A percentile compares a stretch with the other conserved stretches of the same genome.
phyloP scores from a whole-genome alignment of 495 filamentous ascomycete genomes.

The Penicillium nucicola region DNA sequence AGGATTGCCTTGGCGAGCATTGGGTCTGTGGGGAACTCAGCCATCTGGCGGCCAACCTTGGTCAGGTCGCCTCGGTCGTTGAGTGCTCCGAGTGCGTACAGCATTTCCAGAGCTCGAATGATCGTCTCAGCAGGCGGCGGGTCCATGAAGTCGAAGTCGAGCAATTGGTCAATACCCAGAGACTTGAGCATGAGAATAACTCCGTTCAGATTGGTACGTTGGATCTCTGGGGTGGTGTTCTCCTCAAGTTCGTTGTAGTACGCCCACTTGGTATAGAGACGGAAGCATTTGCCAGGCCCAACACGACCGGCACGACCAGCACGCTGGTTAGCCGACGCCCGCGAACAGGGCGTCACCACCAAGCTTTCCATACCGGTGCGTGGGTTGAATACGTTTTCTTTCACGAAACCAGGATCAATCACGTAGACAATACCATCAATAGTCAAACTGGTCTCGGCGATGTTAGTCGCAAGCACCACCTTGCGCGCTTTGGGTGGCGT shows the following conservation, averaged over 20 bases:
- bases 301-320: conserved; percentile 91
- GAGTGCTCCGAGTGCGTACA: conserved; percentile 87
- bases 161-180: conserved; percentile 88
- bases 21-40: conserved; percentile 91
- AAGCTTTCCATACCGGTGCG: conserved; percentile 88
- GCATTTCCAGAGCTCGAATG: conserved; percentile 84
- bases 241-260: conserved; percentile 95
- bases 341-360: conserved; percentile 86
- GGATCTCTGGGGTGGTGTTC: conserved; percentile 91
- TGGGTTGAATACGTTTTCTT: conserved; percentile 93
- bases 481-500: conserved; percentile 78
- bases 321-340: conserved; percentile 92
- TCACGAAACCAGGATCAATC: conserved; percentile 89
- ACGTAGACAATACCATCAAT: conserved; percentile 92
- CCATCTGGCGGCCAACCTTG: conserved; percentile 91
- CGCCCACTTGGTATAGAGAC: conserved; percentile 91
- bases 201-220: conserved; percentile 80
- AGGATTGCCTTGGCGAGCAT: conserved; percentile 91
- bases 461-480: conserved; percentile 86
- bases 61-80: conserved; percentile 90
- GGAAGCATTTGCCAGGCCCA: conserved; percentile 91
- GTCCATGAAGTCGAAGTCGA: conserved; percentile 97
- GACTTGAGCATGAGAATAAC: conserved; percentile 86
- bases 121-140: conserved; percentile 87
- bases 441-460: conserved; percentile 84